Evolutionary conservation across 495 filamentous ascomycete species (phyloP).

Genomic region (Chlorociboria aeruginascens): DNA sequence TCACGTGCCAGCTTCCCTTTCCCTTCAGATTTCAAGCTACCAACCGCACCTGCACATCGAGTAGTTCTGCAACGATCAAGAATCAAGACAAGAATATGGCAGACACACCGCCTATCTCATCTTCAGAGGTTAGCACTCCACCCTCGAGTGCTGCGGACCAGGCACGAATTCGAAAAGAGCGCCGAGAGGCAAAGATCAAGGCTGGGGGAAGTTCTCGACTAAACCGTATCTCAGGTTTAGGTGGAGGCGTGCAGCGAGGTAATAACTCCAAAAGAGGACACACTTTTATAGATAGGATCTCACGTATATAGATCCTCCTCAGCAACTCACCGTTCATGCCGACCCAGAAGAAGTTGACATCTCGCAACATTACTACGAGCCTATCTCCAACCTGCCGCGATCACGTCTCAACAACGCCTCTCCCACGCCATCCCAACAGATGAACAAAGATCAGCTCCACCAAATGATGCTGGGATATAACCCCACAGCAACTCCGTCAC

Average conservation of each 20-base stretch:
- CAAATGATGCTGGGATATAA: constrained; percentile 35
- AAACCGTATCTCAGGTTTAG: constrained; percentile 71
- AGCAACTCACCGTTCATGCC: constrained; percentile 4
- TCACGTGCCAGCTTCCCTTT: neutral
- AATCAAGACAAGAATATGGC: constrained; percentile 12
- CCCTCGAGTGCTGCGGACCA: constrained; percentile 59
- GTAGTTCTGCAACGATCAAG: neutral
- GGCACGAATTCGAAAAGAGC: constrained; percentile 77
- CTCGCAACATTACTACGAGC: constrained; percentile 40
- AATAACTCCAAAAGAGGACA: too few species aligned
- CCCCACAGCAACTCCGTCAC: constrained; percentile 24
- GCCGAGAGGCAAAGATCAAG: constrained; percentile 80
- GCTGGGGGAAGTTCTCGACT: constrained; percentile 69
- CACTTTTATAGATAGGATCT: neutral
- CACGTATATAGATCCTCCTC: constrained; percentile 10
- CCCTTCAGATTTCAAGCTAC: neutral
- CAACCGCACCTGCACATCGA: neutral
- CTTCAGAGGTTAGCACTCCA: constrained; percentile 16
- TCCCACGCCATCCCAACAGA: constrained; percentile 22
- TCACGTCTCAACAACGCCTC: constrained; percentile 22
- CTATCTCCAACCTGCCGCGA: constrained; percentile 11
- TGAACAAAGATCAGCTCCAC: constrained; percentile 23
- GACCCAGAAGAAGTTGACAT: constrained; percentile 72
- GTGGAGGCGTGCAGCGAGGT: constrained; percentile 49
- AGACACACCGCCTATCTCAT: constrained; percentile 11